phyloP scores from a whole-genome alignment of 108 stramenopile genomes.

The Cyclotella sp. region DNA sequence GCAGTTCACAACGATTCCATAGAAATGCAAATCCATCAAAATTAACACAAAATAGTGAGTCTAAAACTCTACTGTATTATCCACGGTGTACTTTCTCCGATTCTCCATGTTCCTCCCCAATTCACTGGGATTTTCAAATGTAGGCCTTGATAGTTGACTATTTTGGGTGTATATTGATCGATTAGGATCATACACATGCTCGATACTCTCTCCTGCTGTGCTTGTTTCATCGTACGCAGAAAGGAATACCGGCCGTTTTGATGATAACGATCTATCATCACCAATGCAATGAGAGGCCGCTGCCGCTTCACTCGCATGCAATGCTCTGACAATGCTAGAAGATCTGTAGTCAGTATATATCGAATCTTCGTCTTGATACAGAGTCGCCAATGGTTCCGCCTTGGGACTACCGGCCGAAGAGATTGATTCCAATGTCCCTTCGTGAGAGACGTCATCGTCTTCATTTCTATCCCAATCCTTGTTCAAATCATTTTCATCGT shows the following conservation, averaged over 20 bases:
- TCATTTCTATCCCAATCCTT: conserved; percentile 3
- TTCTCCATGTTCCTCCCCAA: conserved; percentile 16
- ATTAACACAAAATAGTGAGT: background rate
- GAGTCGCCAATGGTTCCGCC: background rate
- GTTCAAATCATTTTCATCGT: conserved; percentile 36
- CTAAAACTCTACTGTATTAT: conserved; percentile 42
- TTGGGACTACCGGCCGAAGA: background rate
- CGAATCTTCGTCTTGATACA: conserved; percentile 19
- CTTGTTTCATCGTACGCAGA: conserved; percentile 17
- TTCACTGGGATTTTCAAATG: conserved; percentile 27
- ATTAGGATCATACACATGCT: conserved; percentile 9
- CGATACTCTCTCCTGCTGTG: conserved; percentile 19
- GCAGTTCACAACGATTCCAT: too few relatives aligned
- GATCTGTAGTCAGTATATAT: conserved; percentile 17
- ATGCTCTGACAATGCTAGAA: background rate
- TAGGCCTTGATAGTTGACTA: background rate
- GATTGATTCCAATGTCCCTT: background rate
- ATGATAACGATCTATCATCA: background rate
- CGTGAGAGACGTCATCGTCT: background rate
- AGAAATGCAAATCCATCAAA: too few relatives aligned
- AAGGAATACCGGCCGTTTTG: conserved; percentile 14
- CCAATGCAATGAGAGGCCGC: background rate
- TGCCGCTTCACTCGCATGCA: conserved; percentile 2
- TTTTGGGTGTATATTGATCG: conserved; percentile 10
- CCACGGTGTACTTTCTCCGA: conserved; percentile 14